Conservation (phyloP, 176 grass and related monocot species). For the Thalia dealbata region DNA sequence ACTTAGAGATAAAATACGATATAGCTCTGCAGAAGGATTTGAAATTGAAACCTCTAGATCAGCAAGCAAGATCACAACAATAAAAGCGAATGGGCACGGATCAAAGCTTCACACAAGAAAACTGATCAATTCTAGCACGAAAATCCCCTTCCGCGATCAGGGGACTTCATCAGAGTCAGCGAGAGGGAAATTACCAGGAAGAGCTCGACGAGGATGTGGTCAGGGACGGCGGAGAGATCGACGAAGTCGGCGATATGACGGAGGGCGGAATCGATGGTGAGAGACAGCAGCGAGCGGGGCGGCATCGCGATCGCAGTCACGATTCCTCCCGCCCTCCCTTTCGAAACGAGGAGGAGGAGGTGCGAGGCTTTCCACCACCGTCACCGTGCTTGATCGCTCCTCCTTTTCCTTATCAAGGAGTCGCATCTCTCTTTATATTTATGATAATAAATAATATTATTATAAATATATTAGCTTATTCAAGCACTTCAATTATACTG, state of each 20-base stretch:
- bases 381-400: not conserved
- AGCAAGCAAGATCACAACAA: not conserved
- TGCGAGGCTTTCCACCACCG: not conserved
- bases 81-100: not conserved
- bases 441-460: no score
- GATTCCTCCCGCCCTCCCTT: not conserved
- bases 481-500: no score
- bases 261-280: constrained; percentile 69
- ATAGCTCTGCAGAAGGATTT: not conserved
- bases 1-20: not conserved
- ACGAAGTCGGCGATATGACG: constrained; percentile 47
- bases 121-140: not conserved
- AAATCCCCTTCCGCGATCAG: not conserved
- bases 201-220: constrained; percentile 79
- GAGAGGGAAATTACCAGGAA: constrained; percentile 33
- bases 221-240: constrained; percentile 70
- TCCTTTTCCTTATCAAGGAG: no score
- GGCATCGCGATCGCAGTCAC: constrained; percentile 41
- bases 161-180: no score
- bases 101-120: not conserved
- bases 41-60: not conserved
- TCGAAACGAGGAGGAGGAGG: not conserved
- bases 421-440: no score
- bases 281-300: constrained; percentile 68
- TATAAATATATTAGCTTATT: not conserved